Evolutionary conservation across 768 basidiomycete genomes (phyloP).

Genomic region (Lentinus tigrinus): DNA sequence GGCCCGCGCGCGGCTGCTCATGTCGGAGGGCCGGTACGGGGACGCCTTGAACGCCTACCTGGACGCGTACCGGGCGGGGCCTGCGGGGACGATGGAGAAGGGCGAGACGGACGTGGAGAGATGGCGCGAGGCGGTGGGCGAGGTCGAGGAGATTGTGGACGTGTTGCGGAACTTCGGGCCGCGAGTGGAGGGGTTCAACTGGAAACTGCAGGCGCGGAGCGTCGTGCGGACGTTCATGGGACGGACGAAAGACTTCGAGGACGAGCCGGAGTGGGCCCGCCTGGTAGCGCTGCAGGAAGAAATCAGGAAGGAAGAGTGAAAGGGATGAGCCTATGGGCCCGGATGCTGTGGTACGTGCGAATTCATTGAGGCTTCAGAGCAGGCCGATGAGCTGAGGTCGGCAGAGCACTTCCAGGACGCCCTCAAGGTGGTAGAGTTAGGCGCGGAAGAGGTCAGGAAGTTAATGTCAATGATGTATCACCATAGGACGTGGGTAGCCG

Average conservation of each 20-base stretch:
- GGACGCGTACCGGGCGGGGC: conserved; percentile 77
- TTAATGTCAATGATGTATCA: conserved; percentile 7
- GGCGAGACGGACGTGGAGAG: conserved; percentile 65
- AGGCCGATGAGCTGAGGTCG: conserved; percentile 21
- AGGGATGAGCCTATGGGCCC: not conserved
- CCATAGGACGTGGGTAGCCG: conserved; percentile 11
- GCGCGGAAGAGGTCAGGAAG: conserved; percentile 4
- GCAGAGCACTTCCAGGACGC: conserved; percentile 11
- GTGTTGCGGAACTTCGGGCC: conserved; percentile 83
- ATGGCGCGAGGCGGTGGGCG: conserved; percentile 75
- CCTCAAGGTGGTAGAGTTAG: conserved; percentile 6
- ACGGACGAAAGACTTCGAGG: conserved; percentile 81
- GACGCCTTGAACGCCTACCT: conserved; percentile 82
- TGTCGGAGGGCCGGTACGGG: conserved; percentile 69
- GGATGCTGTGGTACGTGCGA: conserved; percentile 8
- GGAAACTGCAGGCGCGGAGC: conserved; percentile 86
- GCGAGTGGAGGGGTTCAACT: conserved; percentile 56
- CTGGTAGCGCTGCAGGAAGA: conserved; percentile 69
- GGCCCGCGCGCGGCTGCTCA: conserved; percentile 78
- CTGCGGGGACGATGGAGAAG: conserved; percentile 57
- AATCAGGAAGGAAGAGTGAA: conserved; percentile 24
- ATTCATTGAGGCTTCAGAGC: too few species aligned
- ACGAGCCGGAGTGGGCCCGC: conserved; percentile 80
- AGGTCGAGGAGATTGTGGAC: conserved; percentile 84
- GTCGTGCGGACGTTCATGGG: conserved; percentile 89